Conservation (phyloP, 371 early-diverging fungal species). For the Syncephalastrum racemosum region DNA sequence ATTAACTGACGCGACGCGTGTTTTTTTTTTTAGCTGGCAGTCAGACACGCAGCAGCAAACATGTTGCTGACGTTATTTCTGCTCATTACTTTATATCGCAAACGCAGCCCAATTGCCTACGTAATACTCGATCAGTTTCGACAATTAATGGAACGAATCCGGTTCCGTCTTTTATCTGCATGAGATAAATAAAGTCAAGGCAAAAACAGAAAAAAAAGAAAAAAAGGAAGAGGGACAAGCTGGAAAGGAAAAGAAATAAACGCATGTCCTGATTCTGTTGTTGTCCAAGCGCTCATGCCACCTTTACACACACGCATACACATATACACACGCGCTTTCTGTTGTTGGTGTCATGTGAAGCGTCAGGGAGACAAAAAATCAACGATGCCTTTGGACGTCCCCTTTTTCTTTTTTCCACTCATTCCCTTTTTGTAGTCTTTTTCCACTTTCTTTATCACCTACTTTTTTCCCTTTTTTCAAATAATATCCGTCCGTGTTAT, state of each 20-base stretch:
- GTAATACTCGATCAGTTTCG: conserved; percentile 11
- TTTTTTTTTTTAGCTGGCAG: conserved; percentile 5
- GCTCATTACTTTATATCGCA: conserved; percentile 5
- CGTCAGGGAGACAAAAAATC: not conserved
- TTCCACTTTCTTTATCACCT: conserved; percentile 2
- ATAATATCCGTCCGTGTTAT: too few species aligned
- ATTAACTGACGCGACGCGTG: too few species aligned
- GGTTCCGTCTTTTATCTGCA: too few species aligned
- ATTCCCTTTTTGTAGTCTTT: not conserved
- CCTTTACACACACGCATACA: too few species aligned
- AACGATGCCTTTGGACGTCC: not conserved
- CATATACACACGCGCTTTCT: too few species aligned
- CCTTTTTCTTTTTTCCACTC: conserved; percentile 2
- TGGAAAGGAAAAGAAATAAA: too few species aligned
- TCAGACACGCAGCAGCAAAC: conserved; percentile 17
- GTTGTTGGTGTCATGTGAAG: not conserved
- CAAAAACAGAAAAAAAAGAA: too few species aligned
- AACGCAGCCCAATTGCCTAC: conserved; percentile 10
- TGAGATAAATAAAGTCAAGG: too few species aligned
- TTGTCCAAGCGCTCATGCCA: too few species aligned
- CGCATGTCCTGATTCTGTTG: too few species aligned
- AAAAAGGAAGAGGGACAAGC: too few species aligned
- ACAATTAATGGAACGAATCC: conserved; percentile 1
- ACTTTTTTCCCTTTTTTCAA: not conserved
- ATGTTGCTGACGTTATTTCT: conserved; percentile 7